These are phyloP conservation scores for Teratosphaeria nubilosa DNA, from an alignment of 2,329 filamentous ascomycete species.

Conservation along the genomic window DNA sequence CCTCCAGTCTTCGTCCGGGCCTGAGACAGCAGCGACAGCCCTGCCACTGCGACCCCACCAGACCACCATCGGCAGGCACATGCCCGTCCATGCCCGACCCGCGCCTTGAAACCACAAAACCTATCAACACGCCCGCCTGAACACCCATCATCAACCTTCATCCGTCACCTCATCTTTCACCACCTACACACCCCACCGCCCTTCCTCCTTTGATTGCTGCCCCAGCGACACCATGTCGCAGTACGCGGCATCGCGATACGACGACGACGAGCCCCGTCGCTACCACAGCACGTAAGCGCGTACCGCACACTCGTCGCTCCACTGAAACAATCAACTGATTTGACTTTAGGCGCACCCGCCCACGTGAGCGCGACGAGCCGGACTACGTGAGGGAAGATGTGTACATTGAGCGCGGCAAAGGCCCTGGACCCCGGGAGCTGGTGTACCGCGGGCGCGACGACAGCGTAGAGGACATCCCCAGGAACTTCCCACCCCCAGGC, in stretches of 20 bases:
- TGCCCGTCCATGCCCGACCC: not conserved
- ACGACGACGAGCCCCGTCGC: constrained; percentile 38
- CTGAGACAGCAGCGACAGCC: not conserved
- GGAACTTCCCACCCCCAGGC: constrained; percentile 67
- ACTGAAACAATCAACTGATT: constrained; percentile 7
- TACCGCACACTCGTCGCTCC: not conserved
- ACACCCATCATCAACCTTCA: not conserved
- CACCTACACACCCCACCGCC: not conserved
- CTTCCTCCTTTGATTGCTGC: not conserved
- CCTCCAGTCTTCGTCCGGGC: not conserved
- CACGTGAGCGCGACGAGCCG: constrained; percentile 39
- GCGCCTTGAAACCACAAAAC: not conserved
- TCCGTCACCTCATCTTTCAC: not conserved
- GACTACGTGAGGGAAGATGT: constrained; percentile 41
- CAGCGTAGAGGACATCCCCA: constrained; percentile 74
- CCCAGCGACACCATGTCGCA: constrained; percentile 34
- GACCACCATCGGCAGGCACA: not conserved
- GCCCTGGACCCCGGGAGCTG: constrained; percentile 35
- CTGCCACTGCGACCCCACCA: not conserved
- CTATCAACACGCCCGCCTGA: not conserved
- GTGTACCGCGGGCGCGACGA: constrained; percentile 55
- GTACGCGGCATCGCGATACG: constrained; percentile 39
- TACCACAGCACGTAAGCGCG: constrained; percentile 25
- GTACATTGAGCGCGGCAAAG: constrained; percentile 39
- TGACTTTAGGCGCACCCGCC: constrained; percentile 24